Evolutionary conservation across 169 alveolate species (phyloP), one percentile per base, ranked within the genome.

Genomic region (Plasmodium gallinaceum): DNA sequence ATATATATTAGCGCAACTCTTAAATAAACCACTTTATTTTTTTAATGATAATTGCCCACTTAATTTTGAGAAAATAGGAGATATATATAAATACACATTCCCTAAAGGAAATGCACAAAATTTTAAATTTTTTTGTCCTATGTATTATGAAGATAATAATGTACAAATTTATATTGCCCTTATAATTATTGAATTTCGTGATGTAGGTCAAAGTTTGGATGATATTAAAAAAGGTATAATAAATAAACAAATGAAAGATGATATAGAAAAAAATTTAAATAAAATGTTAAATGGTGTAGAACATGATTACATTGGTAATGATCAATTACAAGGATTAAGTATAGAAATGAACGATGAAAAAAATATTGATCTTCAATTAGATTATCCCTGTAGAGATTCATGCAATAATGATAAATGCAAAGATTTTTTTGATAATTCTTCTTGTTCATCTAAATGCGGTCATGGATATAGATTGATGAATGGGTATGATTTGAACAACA

Each of bases 381-480:
- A 26, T 22, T 62, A 64, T 43, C 39, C 65, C 14, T 24, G 22
- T 68, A 48, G 37, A 48, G 78, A 76, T 18, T 10, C 62, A 20
- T 76, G 89, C 62, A 76, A 76, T 64, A 76, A 76, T 76, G 54
- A 76, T 37, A 12, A 39, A 32, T 76, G 89, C 51, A 16, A 9
- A 22, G 78, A 76, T 4, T 26, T 76, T 42, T 76, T 76, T 58
- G 57, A 66, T 32, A 76, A 64, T 7, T 76, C 89, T 43, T 16
- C 20, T 22, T 76, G 89, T 70, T 76, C 89, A 16, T 76, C 89
- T 42, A 20, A 58, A 46, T 76, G 89, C 46, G 89, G 74, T 14
- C 32, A 39, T 16, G 89, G 89, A 9, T 76, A 64, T 51, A 64
- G 89, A 64, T 22, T 76, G 24, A 20, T 51, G 14, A 68, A 65